A percentile compares a stretch with the other conserved stretches of the same genome.
phyloP scores from a whole-genome alignment of 2,329 filamentous ascomycete species.

The Fusarium chuoi region DNA sequence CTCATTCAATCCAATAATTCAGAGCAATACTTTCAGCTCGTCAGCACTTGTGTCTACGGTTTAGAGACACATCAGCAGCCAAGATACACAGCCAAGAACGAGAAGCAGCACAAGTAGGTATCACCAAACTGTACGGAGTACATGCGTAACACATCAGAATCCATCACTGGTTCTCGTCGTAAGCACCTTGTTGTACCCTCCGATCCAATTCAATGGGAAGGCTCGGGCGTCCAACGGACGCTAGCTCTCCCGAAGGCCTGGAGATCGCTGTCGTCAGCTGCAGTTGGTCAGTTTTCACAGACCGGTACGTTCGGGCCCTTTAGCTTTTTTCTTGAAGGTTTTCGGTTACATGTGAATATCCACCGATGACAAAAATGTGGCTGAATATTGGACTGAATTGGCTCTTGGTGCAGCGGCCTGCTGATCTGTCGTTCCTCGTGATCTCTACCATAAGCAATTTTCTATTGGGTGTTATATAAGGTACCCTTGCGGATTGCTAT shows the following conservation, averaged over 20 bases:
- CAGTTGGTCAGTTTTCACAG: not conserved
- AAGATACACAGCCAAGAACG: constrained; percentile 5
- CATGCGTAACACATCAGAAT: constrained; percentile 8
- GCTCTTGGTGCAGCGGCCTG: not conserved
- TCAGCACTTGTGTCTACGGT: constrained; percentile 20
- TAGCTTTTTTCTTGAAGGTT: not conserved
- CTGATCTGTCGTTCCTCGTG: constrained; percentile 13
- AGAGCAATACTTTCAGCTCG: constrained; percentile 9
- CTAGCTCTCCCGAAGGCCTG: constrained; percentile 18
- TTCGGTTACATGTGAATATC: constrained; percentile 45
- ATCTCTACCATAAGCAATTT: not conserved
- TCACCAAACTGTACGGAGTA: constrained; percentile 12
- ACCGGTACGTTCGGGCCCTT: constrained; percentile 12
- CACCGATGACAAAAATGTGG: not conserved
- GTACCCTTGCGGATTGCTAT: not conserved
- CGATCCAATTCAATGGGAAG: not conserved
- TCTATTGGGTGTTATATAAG: not conserved
- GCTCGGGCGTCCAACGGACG: constrained; percentile 3
- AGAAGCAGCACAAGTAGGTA: constrained; percentile 1
- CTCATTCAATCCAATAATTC: not conserved
- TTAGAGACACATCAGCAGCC: constrained; percentile 17
- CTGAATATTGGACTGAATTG: not conserved
- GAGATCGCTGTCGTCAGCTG: constrained; percentile 1
- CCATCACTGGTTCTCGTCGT: not conserved
- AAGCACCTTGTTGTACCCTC: constrained; percentile 29